Evolutionary conservation across 495 filamentous ascomycete genomes (phyloP).

Genomic region (Neurospora tetrasperma): DNA sequence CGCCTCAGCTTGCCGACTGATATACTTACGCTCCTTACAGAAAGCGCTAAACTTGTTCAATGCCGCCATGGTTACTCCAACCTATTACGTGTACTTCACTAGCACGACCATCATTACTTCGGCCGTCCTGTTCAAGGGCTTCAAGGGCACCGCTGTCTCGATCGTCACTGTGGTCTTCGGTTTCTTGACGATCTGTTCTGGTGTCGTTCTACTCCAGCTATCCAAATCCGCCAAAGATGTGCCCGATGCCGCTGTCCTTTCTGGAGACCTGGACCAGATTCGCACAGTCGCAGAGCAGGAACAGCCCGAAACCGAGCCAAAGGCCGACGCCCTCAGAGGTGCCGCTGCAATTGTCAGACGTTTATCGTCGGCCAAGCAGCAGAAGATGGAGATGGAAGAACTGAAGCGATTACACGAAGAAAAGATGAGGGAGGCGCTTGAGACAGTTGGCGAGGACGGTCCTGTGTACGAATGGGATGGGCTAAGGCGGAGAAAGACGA

Average conservation of each 20-base stretch:
- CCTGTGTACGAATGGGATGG: constrained; percentile 83
- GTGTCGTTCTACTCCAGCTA: constrained; percentile 94
- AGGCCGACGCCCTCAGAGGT: constrained; percentile 92
- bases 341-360: constrained; percentile 81
- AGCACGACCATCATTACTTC: constrained; percentile 90
- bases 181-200: constrained; percentile 88
- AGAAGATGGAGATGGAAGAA: constrained; percentile 74
- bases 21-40: constrained; percentile 41
- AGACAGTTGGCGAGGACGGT: constrained; percentile 60
- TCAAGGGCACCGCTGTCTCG: constrained; percentile 71
- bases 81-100: constrained; percentile 98
- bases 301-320: constrained; percentile 89
- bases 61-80: constrained; percentile 91
- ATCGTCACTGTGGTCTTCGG: constrained; percentile 89
- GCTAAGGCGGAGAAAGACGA: constrained; percentile 70
- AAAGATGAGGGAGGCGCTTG: constrained; percentile 56
- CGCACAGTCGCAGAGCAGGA: constrained; percentile 90
- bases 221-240: constrained; percentile 98
- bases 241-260: constrained; percentile 85
- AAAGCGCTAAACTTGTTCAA: constrained; percentile 99
- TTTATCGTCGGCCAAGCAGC: constrained; percentile 62
- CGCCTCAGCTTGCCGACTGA: not conserved
- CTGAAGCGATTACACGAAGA: constrained; percentile 71
- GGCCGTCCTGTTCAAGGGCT: constrained; percentile 84
- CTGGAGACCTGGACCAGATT: constrained; percentile 88